phyloP scores from a whole-genome alignment of 352 stramenopile species.

The Pythium brassicae region DNA sequence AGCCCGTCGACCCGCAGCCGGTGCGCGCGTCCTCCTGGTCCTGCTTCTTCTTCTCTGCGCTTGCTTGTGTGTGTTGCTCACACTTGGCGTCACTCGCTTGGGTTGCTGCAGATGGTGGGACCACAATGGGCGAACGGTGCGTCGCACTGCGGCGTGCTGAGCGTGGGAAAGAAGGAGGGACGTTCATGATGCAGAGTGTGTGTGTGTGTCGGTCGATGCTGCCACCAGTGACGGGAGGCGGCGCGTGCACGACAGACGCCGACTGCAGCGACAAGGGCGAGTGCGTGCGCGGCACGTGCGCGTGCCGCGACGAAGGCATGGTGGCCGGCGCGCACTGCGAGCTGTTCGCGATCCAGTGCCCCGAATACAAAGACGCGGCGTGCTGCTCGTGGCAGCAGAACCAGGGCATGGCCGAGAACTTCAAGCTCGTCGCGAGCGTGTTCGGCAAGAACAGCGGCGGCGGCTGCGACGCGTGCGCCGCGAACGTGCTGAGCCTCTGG shows the following conservation, averaged over 20 bases:
- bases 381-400: conserved; percentile 92
- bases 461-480: conserved; percentile 76
- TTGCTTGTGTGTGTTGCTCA: neutral
- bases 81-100: no score
- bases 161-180: neutral
- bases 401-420: conserved; percentile 83
- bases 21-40: no score
- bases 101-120: conserved; percentile 27
- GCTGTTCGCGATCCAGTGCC: conserved; percentile 76
- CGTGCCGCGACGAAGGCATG: conserved; percentile 63
- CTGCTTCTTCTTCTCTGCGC: neutral
- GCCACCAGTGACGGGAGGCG: conserved; percentile 57
- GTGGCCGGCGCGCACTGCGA: conserved; percentile 66
- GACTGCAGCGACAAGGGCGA: conserved; percentile 60
- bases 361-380: conserved; percentile 67
- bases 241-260: conserved; percentile 35
- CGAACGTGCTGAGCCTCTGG: conserved; percentile 86
- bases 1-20: conserved; percentile 29
- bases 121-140: conserved; percentile 38
- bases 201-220: neutral
- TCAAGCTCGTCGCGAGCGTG: conserved; percentile 64
- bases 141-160: neutral
- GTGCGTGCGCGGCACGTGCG: conserved; percentile 40
- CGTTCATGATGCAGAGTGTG: neutral
- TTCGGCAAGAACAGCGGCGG: conserved; percentile 67